Conservation (phyloP, 2,329 filamentous ascomycete species). For the Penicillium glabrum region DNA sequence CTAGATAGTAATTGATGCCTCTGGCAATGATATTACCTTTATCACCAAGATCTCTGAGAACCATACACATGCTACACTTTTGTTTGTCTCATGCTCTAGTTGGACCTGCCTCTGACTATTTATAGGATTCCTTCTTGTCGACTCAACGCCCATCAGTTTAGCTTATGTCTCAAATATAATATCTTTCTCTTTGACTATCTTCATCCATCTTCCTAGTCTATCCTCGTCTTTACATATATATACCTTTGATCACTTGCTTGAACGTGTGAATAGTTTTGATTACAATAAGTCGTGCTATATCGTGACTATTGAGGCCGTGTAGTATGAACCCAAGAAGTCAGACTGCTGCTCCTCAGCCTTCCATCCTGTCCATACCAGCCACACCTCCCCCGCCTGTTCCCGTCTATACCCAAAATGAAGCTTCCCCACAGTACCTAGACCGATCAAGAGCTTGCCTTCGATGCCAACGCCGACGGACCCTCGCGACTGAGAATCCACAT, state of each 20-base stretch:
- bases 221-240: too few species aligned
- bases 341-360: constrained; percentile 3
- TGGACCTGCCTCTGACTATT: constrained; percentile 22
- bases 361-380: constrained; percentile 2
- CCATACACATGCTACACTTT: constrained; percentile 17
- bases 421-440: background rate
- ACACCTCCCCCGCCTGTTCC: constrained; percentile 5
- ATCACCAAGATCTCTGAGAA: constrained; percentile 72
- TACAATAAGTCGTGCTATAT: constrained; percentile 30
- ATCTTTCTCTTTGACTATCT: background rate
- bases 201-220: background rate
- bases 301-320: constrained; percentile 15
- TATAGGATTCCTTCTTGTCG: background rate
- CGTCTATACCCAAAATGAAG: constrained; percentile 14
- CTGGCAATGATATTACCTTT: constrained; percentile 57
- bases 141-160: background rate
- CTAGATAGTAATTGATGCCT: constrained; percentile 70
- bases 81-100: constrained; percentile 15
- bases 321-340: constrained; percentile 1
- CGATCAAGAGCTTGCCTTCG: constrained; percentile 18
- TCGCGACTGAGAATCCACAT: constrained; percentile 77
- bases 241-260: background rate
- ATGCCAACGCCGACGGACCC: constrained; percentile 37
- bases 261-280: constrained; percentile 20
- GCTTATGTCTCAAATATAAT: constrained; percentile 2